Evolutionary conservation across 2,329 filamentous ascomycete species (phyloP).

Genomic region (Colletotrichum lentis): DNA sequence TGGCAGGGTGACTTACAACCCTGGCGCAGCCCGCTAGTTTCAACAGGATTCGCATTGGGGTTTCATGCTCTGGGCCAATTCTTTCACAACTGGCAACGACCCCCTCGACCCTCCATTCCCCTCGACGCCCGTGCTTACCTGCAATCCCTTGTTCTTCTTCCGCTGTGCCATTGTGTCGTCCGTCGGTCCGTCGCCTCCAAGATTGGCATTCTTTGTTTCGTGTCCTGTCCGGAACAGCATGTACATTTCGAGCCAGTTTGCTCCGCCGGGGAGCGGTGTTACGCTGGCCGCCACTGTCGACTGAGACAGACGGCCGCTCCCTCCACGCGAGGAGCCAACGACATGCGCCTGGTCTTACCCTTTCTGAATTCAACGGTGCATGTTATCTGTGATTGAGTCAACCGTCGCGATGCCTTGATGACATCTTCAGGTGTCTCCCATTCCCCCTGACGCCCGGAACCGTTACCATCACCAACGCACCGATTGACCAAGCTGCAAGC

Average conservation of each 20-base stretch:
- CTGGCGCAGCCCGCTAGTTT: slow-evolving; percentile 34
- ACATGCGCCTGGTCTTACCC: not conserved
- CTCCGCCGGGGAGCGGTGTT: not conserved
- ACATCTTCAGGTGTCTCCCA: not conserved
- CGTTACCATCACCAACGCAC: not conserved
- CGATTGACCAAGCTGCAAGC: slow-evolving; percentile 1
- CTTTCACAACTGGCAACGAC: slow-evolving; percentile 5
- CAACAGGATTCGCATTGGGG: slow-evolving; percentile 30
- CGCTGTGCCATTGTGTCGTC: not conserved
- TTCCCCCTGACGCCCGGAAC: not conserved
- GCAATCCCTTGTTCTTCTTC: slow-evolving; percentile 15
- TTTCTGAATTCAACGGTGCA: not conserved
- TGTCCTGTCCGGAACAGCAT: slow-evolving; percentile 4
- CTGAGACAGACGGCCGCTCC: not conserved
- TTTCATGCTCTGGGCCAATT: slow-evolving; percentile 31
- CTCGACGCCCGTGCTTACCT: slow-evolving; percentile 30
- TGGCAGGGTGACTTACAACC: slow-evolving; percentile 19
- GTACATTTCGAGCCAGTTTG: not conserved
- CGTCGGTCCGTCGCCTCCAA: slow-evolving; percentile 3
- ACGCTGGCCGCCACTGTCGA: slow-evolving; percentile 4
- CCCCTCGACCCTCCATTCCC: not conserved
- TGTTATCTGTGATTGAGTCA: not conserved
- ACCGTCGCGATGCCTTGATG: not conserved
- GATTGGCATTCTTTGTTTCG: slow-evolving; percentile 19
- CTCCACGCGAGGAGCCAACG: not conserved